Percentiles rank a stretch among this genome's conserved stretches.
Evolutionary conservation across 345 rosid genomes (phyloP).

Genomic region (Eucalyptus albens): DNA sequence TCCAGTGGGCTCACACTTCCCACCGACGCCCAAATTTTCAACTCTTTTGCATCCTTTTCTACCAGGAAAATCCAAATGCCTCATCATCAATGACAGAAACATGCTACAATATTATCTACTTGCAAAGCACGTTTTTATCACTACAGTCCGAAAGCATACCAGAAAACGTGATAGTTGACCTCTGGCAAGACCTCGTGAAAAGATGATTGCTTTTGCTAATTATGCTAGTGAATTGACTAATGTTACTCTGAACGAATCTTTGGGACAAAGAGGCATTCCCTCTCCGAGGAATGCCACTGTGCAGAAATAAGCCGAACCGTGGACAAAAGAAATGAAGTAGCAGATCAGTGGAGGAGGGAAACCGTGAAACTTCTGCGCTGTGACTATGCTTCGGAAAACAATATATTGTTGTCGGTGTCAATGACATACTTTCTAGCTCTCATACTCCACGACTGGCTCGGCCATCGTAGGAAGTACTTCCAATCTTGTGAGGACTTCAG

Average conservation of each 20-base stretch:
- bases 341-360: neutral
- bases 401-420: neutral
- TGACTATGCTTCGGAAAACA: neutral
- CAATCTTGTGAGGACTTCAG: slow-evolving; percentile 83
- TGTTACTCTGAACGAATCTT: neutral
- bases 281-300: neutral
- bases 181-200: neutral
- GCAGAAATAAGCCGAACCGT: neutral
- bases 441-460: slow-evolving; percentile 41
- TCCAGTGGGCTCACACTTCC: neutral
- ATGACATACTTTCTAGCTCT: slow-evolving; percentile 25
- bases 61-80: neutral
- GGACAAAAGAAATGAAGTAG: neutral
- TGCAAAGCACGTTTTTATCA: neutral
- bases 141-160: neutral
- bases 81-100: neutral
- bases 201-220: neutral
- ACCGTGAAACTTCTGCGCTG: neutral
- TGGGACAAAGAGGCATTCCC: neutral
- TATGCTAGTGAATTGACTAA: neutral
- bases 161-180: neutral
- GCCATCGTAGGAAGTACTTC: slow-evolving; percentile 26
- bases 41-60: neutral
- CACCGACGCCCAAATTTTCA: neutral
- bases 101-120: neutral